Percentiles rank a stretch among this genome's conserved stretches.
phyloP scores from a whole-genome alignment of 2,329 filamentous ascomycete genomes.

The Kalmusia sp. region DNA sequence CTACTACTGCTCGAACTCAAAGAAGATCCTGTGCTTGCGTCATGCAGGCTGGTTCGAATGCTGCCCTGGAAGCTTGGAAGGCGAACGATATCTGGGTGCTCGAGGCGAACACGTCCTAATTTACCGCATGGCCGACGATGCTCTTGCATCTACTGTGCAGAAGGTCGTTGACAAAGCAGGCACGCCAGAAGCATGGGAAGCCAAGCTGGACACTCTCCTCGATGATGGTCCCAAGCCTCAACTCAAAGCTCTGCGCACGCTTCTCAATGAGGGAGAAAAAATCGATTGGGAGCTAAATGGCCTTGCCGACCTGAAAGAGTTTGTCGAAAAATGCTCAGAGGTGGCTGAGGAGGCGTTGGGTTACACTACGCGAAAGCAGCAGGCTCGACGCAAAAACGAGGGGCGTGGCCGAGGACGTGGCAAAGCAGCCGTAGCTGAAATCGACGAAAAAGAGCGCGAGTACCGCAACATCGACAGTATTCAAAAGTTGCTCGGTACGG shows the following conservation, averaged over 20 bases:
- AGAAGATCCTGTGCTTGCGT: constrained; percentile 80
- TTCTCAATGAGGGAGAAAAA: constrained; percentile 92
- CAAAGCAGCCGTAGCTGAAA: constrained; percentile 63
- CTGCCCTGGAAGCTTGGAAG: constrained; percentile 69
- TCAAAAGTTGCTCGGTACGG: constrained; percentile 80
- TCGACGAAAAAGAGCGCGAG: constrained; percentile 84
- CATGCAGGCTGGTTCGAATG: constrained; percentile 84
- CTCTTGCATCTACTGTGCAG: constrained; percentile 69
- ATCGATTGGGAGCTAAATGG: constrained; percentile 90
- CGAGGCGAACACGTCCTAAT: constrained; percentile 72
- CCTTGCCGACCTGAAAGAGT: constrained; percentile 80
- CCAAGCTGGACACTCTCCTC: constrained; percentile 84
- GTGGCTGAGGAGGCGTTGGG: constrained; percentile 97
- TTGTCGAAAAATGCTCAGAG: constrained; percentile 95
- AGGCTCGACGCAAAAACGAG: constrained; percentile 94
- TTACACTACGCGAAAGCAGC: constrained; percentile 96
- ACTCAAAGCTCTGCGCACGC: constrained; percentile 81
- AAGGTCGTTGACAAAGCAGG: constrained; percentile 87
- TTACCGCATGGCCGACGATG: constrained; percentile 78
- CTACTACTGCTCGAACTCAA: constrained; percentile 82
- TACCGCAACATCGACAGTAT: constrained; percentile 90
- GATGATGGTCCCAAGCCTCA: constrained; percentile 85
- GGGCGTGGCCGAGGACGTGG: constrained; percentile 77
- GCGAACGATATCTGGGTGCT: constrained; percentile 67
- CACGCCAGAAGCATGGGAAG: constrained; percentile 86